These are phyloP conservation scores for Colletotrichum aenigma DNA, from an alignment of 2,329 filamentous ascomycete genomes.

Conservation along the genomic window DNA sequence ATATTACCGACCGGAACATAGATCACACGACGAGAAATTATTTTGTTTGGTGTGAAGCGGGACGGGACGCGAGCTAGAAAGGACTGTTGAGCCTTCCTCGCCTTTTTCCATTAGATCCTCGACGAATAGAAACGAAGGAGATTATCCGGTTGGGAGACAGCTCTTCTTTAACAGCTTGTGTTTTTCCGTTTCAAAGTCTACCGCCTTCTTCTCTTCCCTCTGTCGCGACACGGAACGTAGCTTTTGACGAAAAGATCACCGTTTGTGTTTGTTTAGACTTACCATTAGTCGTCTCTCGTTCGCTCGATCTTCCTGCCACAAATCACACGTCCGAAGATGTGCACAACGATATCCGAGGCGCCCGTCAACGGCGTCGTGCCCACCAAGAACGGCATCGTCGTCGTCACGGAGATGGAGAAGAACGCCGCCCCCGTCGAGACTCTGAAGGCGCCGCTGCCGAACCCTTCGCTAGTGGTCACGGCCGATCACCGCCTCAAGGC, in stretches of 20 bases:
- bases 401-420: not conserved
- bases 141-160: not conserved
- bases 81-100: not conserved
- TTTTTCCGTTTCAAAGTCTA: not conserved
- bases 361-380: not conserved
- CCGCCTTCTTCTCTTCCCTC: not conserved
- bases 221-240: not conserved
- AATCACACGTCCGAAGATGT: not conserved
- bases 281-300: not conserved
- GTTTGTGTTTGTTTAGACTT: not conserved
- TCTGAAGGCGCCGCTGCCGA: slow-evolving; percentile 38
- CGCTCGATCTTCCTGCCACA: not conserved
- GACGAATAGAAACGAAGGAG: not conserved
- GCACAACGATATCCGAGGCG: not conserved
- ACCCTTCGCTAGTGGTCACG: slow-evolving; percentile 64
- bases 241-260: not conserved
- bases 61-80: not conserved
- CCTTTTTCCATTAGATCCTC: not conserved
- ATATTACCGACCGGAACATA: not conserved
- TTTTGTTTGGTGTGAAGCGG: not conserved
- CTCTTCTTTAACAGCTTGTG: not conserved
- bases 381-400: not conserved
- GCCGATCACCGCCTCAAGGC: slow-evolving; percentile 63
- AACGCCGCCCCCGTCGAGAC: not conserved
- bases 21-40: not conserved